Evolutionary conservation across 202 grass and related monocot genomes (phyloP), one percentile per base, ranked within the genome.

Genomic region (Carex arenaria): DNA sequence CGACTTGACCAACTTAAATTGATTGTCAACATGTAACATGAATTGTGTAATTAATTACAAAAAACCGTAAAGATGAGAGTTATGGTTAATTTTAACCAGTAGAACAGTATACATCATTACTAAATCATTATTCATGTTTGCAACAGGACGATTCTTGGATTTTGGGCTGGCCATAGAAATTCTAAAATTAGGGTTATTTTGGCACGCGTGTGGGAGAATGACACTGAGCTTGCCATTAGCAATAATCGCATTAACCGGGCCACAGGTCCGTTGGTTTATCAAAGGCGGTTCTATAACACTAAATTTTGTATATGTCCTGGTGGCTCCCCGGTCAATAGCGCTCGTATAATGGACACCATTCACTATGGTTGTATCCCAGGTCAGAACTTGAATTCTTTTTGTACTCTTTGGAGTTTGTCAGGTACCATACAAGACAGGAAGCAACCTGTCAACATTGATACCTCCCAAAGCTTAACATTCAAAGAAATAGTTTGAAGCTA

Each of bases 301-400:
- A 98, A 98, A 65, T 98, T 98, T 31, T 98, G 95, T 82, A 98
- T 95, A 54, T 98, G 95, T 85, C 95, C 96, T 87, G 96, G 93
- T 85, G 96, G 96, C 4, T 99, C 93, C 81, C 96, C 96, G 93
- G 96, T 99, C 82, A 99, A 99, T 31, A 99, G 96, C 86, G 96
- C 96, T 12, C 93, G 93, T 20, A 89, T 99, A 85, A 83, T 91
- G 80, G 96, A 96, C 66, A 93, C 93, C 92, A 98, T 98, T 88
- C 93, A 98, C 81, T 98, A 98, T 82, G 95, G 93, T 45, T 98
- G 93, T 85, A 87, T 98, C 42, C 95, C 95, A 86, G 95, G 95
- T 88, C 88, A 74, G 71, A 53, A 72, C 43, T 51, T 49, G 19
- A 49, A 51, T 6, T 10, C 32, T 31, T 52, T 54, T 72, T 54